Conservation (phyloP, 140 eudicot genomes). For the Bidens hawaiensis region DNA sequence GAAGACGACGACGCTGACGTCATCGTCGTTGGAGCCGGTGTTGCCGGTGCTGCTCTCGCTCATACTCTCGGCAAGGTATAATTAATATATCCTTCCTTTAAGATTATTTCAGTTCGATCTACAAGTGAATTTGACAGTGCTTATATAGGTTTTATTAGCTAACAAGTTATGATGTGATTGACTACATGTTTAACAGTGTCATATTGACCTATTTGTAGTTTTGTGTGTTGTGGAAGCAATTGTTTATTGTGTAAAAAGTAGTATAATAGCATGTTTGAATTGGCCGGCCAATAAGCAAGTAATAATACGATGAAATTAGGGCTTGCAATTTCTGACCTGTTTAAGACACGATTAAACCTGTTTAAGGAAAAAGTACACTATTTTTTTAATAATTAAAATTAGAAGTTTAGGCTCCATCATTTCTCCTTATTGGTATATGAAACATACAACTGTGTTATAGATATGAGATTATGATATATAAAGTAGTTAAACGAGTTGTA, state of each 20-base stretch:
- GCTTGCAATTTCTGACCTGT: no score
- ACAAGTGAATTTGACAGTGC: background rate
- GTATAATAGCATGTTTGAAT: constrained; percentile 11
- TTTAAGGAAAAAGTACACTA: no score
- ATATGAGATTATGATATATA: no score
- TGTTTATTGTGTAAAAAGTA: constrained; percentile 20
- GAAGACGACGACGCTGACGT: constrained; percentile 46
- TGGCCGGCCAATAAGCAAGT: constrained; percentile 11
- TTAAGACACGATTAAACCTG: no score
- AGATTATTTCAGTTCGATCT: background rate
- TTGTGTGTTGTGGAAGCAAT: constrained; percentile 17
- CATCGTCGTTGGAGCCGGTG: constrained; percentile 84
- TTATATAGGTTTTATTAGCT: constrained; percentile 4
- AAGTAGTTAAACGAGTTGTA: no score
- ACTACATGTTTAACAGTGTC: background rate
- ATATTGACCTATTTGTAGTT: constrained; percentile 14
- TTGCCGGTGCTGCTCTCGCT: constrained; percentile 91
- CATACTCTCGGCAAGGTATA: constrained; percentile 76
- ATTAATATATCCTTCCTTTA: background rate
- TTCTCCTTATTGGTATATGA: no score
- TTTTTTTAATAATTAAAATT: no score
- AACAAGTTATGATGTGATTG: constrained; percentile 3
- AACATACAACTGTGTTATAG: no score
- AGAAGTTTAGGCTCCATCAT: no score
- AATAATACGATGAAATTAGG: constrained; percentile 10